These are phyloP conservation scores for Saturnispora sekii DNA, from an alignment of 805 yeast genomes.

Conservation along the genomic window DNA sequence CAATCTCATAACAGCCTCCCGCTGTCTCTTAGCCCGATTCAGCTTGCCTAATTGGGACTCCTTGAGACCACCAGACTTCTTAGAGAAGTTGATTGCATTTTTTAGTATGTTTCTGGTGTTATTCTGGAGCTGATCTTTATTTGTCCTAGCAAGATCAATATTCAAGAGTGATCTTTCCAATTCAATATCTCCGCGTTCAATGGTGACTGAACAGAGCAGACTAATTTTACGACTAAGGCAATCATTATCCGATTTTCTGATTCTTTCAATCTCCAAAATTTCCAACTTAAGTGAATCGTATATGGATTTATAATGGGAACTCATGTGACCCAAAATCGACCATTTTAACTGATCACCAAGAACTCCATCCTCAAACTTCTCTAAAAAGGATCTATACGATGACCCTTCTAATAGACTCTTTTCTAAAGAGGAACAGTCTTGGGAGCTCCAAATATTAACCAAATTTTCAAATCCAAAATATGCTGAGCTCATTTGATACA, in stretches of 20 bases:
- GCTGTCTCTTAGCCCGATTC: constrained; percentile 31
- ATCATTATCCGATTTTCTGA: constrained; percentile 14
- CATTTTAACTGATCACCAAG: constrained; percentile 23
- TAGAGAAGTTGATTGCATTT: constrained; percentile 36
- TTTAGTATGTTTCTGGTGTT: constrained; percentile 36
- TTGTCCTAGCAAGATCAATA: constrained; percentile 25
- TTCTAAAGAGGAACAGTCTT: constrained; percentile 24
- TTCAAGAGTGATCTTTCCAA: constrained; percentile 35
- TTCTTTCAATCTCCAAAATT: constrained; percentile 15
- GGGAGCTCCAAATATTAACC: constrained; percentile 28
- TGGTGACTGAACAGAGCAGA: constrained; percentile 33
- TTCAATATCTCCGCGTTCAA: constrained; percentile 46
- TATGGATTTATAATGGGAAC: constrained; percentile 29
- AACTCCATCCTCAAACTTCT: constrained; percentile 19
- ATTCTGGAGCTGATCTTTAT: constrained; percentile 24
- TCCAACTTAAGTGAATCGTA: constrained; percentile 26
- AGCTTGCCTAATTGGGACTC: constrained; percentile 37
- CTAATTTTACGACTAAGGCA: constrained; percentile 18
- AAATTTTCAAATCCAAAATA: constrained; percentile 22
- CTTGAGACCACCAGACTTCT: constrained; percentile 40
- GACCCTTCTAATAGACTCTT: constrained; percentile 34
- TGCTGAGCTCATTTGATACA: constrained; percentile 24
- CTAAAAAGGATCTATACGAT: constrained; percentile 34
- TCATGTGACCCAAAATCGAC: constrained; percentile 32
- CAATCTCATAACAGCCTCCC: constrained; percentile 37